Base-by-base conservation (phyloP, 1,284 basidiomycete species). In the Boletellus dicymbophilus region DNA sequence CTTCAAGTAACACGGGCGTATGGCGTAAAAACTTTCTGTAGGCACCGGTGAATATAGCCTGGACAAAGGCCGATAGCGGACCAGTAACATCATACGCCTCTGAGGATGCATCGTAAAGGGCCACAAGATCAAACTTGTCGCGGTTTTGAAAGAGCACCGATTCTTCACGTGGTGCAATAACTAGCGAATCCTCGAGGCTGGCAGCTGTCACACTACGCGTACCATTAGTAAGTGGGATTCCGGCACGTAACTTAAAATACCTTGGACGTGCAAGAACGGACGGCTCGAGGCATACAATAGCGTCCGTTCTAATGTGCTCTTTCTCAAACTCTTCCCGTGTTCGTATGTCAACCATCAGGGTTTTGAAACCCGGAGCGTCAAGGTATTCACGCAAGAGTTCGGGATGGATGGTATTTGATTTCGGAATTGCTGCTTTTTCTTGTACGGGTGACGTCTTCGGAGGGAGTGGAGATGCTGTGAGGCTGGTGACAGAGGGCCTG, bases 81-180 rank as follows among this genome's bases (percentile, higher is more conserved):
- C 79, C 76, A 15, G 68, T 60, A 12, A 69, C 62, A 6, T 78
- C 80, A 57, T 90, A 81, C 3, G 72, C 70, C 25, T 77, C 76
- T 3, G 93, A 94, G 6, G 76, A 71, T 38, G 81, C 70, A 67
- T 99, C 95, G 67, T 94, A 95, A 3, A 98, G 73, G 11, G 90
- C 90, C n/a, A 98, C 83, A 15, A 97, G 71, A 58, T 98, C 95
- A 67, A 91, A 97, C 59, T 87, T 86, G 63, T 93, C 82, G 25
- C 96, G 87, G 50, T 89, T 86, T 23, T 75, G 69, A 68, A 98
- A 98, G 18, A 89, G 73, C 1, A 76, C 74, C 36, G 76, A 78
- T 70, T 98, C 94, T 33, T 79, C 67, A 22, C 78, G 74, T 0
- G 94, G 90, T 1, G 83, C 85, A 20, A 93, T 72, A 2, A 82